Evolutionary conservation across 1,284 basidiomycete genomes (phyloP), one percentile per base, ranked within the genome.

Genomic region (Cutaneotrichosporon arboriforme): DNA sequence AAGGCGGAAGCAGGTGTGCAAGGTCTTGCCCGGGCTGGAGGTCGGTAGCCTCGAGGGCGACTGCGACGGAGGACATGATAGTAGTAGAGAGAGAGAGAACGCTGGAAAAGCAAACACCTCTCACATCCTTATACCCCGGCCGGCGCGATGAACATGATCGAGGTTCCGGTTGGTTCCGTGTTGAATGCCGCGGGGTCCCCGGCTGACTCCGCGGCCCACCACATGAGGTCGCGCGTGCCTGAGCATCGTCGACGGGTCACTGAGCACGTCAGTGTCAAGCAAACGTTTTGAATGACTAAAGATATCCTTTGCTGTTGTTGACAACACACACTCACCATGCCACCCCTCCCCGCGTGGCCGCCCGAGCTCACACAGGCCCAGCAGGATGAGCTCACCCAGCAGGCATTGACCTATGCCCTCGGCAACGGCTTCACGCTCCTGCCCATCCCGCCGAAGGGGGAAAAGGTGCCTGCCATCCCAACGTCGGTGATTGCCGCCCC

Each of bases 401-500:
- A 83, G 38, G 87, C 91, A 0, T 84, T 88, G 2, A 87, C 88
- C 2, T 92, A 88, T 67, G 88, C 92, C 1, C 80, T 97, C 52
- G 81, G 87, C 2, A 85, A 89, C 71, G 90, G 90, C 9, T 79
- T 96, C 40, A 81, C 88, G 20, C 90, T 90, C 69, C 83, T 92
- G 15, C 88, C 88, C 5, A 74, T 80, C 15, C 40, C 40, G n/a
- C 41, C 39, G 12, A 40, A 26, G 8, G 45, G 45, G 15, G 35
- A 37, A 21, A 13, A 12, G 12, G 46, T 38, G 21, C 49, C 54
- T 5, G 80, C 8, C 67, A 75, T 79, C 2, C 86, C 86, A 0
- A 83, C 84, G 18, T 81, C 84, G 7, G 85, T 84, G 0, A 89
- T 93, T 61, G 88, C 96, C 68, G 92, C 91, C 1, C 93, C 94